phyloP scores from a whole-genome alignment of 306 rosid species.

The Aeschynomene evenia region DNA sequence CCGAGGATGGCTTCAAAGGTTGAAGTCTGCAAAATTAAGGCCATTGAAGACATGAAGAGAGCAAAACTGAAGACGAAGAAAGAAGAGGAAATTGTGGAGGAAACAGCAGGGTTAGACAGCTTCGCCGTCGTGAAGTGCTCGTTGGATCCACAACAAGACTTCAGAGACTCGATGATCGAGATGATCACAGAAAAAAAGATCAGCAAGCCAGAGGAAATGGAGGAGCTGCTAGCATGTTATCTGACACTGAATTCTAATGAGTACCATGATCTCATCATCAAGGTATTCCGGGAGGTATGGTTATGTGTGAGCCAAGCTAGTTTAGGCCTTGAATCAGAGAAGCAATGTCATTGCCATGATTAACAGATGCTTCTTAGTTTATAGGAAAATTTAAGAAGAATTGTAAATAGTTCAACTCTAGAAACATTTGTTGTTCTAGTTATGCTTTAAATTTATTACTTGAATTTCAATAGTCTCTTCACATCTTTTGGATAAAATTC shows the following conservation, averaged over 20 bases:
- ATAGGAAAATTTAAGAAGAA: slow-evolving; percentile 12
- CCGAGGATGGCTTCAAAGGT: slow-evolving; percentile 68
- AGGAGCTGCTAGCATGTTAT: slow-evolving; percentile 85
- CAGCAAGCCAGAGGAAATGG: slow-evolving; percentile 69
- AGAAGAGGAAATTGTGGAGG: slow-evolving; percentile 39
- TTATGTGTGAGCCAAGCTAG: slow-evolving; percentile 48
- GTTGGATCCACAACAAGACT: slow-evolving; percentile 71
- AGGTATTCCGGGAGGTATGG: slow-evolving; percentile 86
- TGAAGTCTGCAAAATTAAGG: slow-evolving; percentile 72
- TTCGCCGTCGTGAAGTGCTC: slow-evolving; percentile 88
- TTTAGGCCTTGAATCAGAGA: slow-evolving; percentile 36
- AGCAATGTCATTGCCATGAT: slow-evolving; percentile 43
- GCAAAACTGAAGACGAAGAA: slow-evolving; percentile 61
- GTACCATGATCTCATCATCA: slow-evolving; percentile 77
- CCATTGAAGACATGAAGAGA: slow-evolving; percentile 69
- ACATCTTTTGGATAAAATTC: slow-evolving; percentile 14
- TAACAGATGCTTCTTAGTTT: slow-evolving; percentile 28
- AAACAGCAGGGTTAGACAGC: slow-evolving; percentile 50
- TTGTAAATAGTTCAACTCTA: slow-evolving; percentile 24
- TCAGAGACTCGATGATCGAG: slow-evolving; percentile 93
- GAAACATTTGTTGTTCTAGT: slow-evolving; percentile 2
- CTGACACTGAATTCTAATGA: slow-evolving; percentile 81
- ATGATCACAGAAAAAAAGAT: slow-evolving; percentile 82
- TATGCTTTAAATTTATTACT: slow-evolving; percentile 12
- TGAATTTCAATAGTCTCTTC: slow-evolving; percentile 7